Evolutionary conservation across 192 early-diverging fungal species (phyloP).

Genomic region (Rhizoclosmatium sp.): DNA sequence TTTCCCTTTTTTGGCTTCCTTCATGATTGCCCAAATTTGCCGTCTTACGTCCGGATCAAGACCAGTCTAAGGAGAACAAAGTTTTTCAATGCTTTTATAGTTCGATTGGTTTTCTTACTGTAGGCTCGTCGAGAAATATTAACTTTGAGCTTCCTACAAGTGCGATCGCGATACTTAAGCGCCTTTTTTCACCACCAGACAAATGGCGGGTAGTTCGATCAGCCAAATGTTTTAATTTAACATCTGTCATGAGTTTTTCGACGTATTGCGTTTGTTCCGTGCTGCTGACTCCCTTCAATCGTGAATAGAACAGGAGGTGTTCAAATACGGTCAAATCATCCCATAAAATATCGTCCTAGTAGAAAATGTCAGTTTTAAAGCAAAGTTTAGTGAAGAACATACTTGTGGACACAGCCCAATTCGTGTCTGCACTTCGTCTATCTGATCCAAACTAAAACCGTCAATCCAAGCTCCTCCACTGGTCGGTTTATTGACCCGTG

Average conservation of each 20-base stretch:
- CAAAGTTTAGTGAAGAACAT: not conserved
- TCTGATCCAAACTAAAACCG: conserved; percentile 64
- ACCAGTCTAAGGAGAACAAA: conserved; percentile 55
- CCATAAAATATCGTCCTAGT: conserved; percentile 71
- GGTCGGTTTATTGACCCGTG: conserved; percentile 68
- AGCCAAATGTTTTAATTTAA: conserved; percentile 63
- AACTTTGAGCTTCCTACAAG: conserved; percentile 72
- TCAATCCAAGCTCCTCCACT: conserved; percentile 64
- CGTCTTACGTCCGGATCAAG: conserved; percentile 78
- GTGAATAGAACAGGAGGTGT: conserved; percentile 76
- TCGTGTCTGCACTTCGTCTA: conserved; percentile 60
- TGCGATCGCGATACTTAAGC: conserved; percentile 78
- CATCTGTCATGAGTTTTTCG: conserved; percentile 51
- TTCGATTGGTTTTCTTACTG: conserved; percentile 37
- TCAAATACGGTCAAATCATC: conserved; percentile 74
- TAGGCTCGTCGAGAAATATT: conserved; percentile 83
- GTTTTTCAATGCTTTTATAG: not conserved
- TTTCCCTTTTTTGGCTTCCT: conserved; percentile 59
- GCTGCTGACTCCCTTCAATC: conserved; percentile 69
- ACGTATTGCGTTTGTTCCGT: conserved; percentile 57
- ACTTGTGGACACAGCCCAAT: conserved; percentile 80
- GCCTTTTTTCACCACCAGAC: conserved; percentile 79
- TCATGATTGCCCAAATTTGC: conserved; percentile 77
- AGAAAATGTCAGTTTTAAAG: not conserved
- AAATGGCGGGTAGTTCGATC: conserved; percentile 66